Evolutionary conservation across 805 yeast genomes (phyloP).

Genomic region (Zygoascus bituminiphila): DNA sequence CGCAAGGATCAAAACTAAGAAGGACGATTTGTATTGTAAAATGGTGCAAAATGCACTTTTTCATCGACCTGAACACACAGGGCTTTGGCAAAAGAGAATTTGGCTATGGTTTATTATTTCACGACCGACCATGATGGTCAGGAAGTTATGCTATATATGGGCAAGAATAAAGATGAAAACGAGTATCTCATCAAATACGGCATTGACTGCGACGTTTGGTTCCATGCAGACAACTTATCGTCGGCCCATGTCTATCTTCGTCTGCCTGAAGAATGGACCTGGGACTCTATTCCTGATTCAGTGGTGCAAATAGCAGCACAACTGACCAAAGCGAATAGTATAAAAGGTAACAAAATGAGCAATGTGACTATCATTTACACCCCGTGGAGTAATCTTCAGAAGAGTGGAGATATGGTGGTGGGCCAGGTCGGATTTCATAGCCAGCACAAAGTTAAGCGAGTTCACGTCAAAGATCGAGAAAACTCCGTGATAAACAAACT

Average conservation of each 20-base stretch:
- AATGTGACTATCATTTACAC: constrained; percentile 63
- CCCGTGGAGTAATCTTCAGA: constrained; percentile 61
- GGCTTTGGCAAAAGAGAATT: too few relatives aligned
- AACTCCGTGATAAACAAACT: constrained; percentile 53
- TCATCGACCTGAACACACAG: neutral
- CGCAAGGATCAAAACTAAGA: neutral
- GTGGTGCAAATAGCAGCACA: constrained; percentile 57
- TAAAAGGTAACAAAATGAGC: constrained; percentile 62
- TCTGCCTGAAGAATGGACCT: constrained; percentile 28
- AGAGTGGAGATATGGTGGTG: constrained; percentile 62
- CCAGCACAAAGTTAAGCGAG: constrained; percentile 43
- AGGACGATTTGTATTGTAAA: neutral
- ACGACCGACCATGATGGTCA: constrained; percentile 31
- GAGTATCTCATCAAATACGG: constrained; percentile 55
- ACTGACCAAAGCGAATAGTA: constrained; percentile 68
- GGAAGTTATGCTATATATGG: constrained; percentile 46
- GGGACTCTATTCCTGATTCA: constrained; percentile 44
- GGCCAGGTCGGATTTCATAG: constrained; percentile 74
- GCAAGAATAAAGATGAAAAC: constrained; percentile 67
- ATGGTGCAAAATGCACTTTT: neutral
- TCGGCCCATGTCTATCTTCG: constrained; percentile 73
- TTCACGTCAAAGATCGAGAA: constrained; percentile 47
- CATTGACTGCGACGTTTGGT: constrained; percentile 63
- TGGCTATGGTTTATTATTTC: constrained; percentile 45
- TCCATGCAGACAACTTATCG: constrained; percentile 68